Base-by-base conservation (phyloP, 768 basidiomycete species). In the Boletus subcaerulescens region DNA sequence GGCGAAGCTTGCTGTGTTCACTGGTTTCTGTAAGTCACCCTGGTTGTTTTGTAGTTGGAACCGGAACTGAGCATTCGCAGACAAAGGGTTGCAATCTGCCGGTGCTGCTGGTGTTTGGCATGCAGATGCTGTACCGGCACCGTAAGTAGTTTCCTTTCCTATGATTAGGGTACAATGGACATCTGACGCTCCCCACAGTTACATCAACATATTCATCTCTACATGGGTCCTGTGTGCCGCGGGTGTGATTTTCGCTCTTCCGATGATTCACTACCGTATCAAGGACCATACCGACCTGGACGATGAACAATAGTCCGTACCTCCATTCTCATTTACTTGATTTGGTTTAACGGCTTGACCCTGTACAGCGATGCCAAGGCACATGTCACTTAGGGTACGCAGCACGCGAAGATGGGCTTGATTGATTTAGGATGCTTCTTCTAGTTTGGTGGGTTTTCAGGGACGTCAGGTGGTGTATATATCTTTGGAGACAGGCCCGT, bases 31-130 rank as follows among this genome's bases (percentile, higher is more conserved):
- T 91, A 65, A 61, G 87, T 78, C 10, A 57, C 33, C 22, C 38
- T 41, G 29, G n/a, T 15, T 33, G 32, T 26, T 15, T 11, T 13
- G 20, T 10, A 20, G 17, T 40, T 24, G n/a, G 26, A 36, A 41
- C 38, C 12, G 15, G 15, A 36, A 26, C 41, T 61, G 26, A 59
- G 50, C 7, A n/a, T 56, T 45, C 43, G 8, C 53, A 80, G 87
- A 89, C 59, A 89, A 91, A 65, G 85, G 84, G 3, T 73, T 90
- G 41, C 89, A 91, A 65, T 88, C 86, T 13, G 87, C 87, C 9
- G 89, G 85, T 56, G 88, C 82, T 20, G 89, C 86, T 3, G 87
- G 82, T 39, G 71, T 80, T 15, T 91, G 88, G 87, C 77, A 83
- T 42, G 83, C 81, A 11, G 89, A 91, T 70, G 87, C 77, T 5